Base-by-base conservation (phyloP, 192 early-diverging fungal genomes). In the Lunasporangiospora selenospora region DNA sequence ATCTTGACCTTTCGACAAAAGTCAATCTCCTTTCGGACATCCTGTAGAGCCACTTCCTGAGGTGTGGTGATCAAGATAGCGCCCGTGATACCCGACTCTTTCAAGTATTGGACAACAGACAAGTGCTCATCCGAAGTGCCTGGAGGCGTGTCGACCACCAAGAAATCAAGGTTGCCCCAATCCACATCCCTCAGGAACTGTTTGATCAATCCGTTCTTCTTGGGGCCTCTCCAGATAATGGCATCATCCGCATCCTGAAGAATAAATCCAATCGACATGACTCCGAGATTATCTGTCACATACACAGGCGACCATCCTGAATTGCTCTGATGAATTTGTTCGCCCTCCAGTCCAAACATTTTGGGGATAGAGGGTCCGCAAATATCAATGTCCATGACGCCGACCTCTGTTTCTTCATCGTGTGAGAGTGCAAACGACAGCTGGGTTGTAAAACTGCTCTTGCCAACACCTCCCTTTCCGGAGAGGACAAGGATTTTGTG, bases 391-490 rank as follows among this genome's bases (percentile, higher is more conserved):
- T 99, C 97, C 56, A 95, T 88, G 31, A 98, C 89, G 2, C 97
- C 97, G 3, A 94, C 85, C 55, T 80, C 66, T 21, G 65, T 76
- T 23, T 57, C 53, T 41, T 83, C 81, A 46, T 81, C 79, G 24
- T 85, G 65, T 1, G 87, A 81, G 7, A 99, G 80, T 3, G 95
- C 88, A 59, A 96, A 91, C 0, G 92, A 90, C 8, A 99, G 88
- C 59, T 97, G 90, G 8, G 95, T 86, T 6, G 95, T 93, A 43
- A 95, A 92, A 29, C 94, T 96, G 8, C 87, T 89, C 79, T 99
- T 99, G 48, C 98, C 98, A 2, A 99, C 98, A 31, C 98, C 98
- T 59, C 98, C 98, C 75, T 99, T 99, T 24, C 98, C 98, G 0
- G 95, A 97, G 23, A 99, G 88, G 11, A 99, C 89, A 8, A 99